Percentiles rank a stretch among this genome's conserved stretches.
Evolutionary conservation across 1,284 basidiomycete genomes (phyloP).

Genomic region (Fomitopsis palustris): DNA sequence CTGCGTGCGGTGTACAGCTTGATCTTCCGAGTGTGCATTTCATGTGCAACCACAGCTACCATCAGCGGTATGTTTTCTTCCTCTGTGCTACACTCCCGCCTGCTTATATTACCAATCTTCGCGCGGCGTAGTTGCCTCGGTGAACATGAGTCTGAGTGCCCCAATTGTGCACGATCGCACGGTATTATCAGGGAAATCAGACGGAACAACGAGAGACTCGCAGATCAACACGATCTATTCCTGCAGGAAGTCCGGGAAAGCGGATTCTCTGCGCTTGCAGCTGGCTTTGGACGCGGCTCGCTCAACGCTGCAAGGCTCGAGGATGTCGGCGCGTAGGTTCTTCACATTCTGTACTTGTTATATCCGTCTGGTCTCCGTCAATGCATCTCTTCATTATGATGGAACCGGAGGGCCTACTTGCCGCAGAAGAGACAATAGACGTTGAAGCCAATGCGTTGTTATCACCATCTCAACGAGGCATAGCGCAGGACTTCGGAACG

Average conservation of each 20-base stretch:
- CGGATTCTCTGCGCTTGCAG: conserved; percentile 80
- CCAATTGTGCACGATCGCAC: conserved; percentile 82
- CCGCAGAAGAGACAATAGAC: no score
- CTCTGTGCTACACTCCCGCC: not conserved
- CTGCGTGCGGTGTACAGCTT: conserved; percentile 82
- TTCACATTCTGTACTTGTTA: not conserved
- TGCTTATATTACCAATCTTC: not conserved
- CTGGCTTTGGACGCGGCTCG: conserved; percentile 76
- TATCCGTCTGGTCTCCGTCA: not conserved
- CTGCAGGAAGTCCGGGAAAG: conserved; percentile 80
- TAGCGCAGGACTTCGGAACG: not conserved
- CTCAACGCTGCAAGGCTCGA: conserved; percentile 41
- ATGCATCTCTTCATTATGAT: no score
- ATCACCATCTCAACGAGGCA: not conserved
- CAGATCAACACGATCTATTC: conserved; percentile 89
- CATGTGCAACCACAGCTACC: conserved; percentile 98
- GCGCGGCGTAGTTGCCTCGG: conserved; percentile 61
- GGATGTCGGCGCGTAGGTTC: conserved; percentile 14
- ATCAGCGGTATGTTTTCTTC: conserved; percentile 66
- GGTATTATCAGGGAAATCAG: conserved; percentile 88
- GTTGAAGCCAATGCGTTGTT: not conserved
- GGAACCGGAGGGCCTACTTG: no score
- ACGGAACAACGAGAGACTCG: conserved; percentile 77
- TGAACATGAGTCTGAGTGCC: conserved; percentile 87
- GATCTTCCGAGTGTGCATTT: conserved; percentile 95